A percentile compares a stretch with the other conserved stretches of the same genome.
Evolutionary conservation across 352 stramenopile species (phyloP).

Genomic region (Globisporangium cylindrosporum): DNA sequence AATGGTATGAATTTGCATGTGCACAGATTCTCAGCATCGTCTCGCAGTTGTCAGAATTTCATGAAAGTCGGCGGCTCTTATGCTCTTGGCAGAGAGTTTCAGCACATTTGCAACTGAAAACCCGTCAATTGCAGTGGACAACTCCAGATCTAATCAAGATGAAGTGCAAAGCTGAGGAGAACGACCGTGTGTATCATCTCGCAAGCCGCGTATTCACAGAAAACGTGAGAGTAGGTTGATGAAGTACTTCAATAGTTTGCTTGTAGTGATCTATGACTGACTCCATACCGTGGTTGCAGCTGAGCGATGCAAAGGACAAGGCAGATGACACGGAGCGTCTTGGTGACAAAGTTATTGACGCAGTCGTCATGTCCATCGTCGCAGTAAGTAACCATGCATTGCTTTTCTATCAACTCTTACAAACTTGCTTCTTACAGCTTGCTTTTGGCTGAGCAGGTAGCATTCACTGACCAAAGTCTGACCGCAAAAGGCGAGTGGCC

Average conservation of each 20-base stretch:
- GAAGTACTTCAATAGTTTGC: neutral
- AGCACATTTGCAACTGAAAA: constrained; percentile 26
- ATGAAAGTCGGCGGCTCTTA: constrained; percentile 25
- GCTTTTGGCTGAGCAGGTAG: constrained; percentile 1
- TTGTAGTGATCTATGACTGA: neutral
- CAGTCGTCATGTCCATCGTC: constrained; percentile 25
- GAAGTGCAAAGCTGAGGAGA: constrained; percentile 22
- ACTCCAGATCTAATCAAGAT: constrained; percentile 14
- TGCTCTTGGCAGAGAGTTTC: constrained; percentile 23
- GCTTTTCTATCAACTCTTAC: neutral
- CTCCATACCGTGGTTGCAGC: neutral
- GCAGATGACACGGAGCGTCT: constrained; percentile 18
- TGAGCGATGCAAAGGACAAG: constrained; percentile 13
- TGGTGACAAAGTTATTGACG: constrained; percentile 20
- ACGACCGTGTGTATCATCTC: constrained; percentile 33
- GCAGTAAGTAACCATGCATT: constrained; percentile 15
- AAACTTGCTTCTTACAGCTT: neutral
- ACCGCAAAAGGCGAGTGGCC: neutral
- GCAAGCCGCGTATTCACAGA: neutral
- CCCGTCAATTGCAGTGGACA: constrained; percentile 20
- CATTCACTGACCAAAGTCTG: neutral
- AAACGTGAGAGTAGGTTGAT: neutral
- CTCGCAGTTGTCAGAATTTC: constrained; percentile 31
- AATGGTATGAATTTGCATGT: neutral
- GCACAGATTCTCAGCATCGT: constrained; percentile 28